Conservation (phyloP, 129 eudicot species). For the Lactuca saligna region DNA sequence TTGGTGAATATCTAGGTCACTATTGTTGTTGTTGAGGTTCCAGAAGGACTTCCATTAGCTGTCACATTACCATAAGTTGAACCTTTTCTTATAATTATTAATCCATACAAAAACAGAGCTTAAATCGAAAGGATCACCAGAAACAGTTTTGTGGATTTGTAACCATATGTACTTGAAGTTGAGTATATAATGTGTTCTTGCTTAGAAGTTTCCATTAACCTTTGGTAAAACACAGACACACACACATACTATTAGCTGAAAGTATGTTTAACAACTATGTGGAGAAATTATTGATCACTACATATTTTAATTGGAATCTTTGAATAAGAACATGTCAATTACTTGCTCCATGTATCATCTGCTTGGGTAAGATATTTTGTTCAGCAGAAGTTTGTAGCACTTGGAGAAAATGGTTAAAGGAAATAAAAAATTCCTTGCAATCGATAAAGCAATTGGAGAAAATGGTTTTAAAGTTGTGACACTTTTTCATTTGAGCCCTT, state of each 20-base stretch:
- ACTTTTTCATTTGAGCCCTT: conserved; percentile 96
- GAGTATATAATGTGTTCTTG: no score
- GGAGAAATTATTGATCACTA: not conserved
- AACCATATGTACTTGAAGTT: no score
- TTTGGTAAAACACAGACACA: no score
- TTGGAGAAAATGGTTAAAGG: conserved; percentile 87
- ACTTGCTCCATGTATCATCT: not conserved
- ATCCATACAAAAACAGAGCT: no score
- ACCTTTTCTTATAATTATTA: not conserved
- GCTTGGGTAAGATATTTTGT: no score
- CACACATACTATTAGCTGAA: no score
- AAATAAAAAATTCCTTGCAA: conserved; percentile 96
- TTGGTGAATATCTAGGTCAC: conserved; percentile 57
- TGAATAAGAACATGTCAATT: not conserved
- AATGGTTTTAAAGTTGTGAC: conserved; percentile 96
- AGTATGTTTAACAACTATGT: not conserved
- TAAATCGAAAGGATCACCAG: no score
- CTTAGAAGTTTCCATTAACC: no score
- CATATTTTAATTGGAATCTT: not conserved
- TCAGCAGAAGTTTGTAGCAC: not conserved
- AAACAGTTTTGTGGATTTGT: no score
- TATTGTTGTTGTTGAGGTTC: conserved; percentile 98
- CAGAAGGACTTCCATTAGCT: conserved; percentile 99
- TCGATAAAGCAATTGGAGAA: conserved; percentile 99
- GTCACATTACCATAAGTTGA: conserved; percentile 87